These are phyloP conservation scores for Lomentospora prolificans DNA, from an alignment of 2,329 filamentous ascomycete genomes.

Conservation along the genomic window DNA sequence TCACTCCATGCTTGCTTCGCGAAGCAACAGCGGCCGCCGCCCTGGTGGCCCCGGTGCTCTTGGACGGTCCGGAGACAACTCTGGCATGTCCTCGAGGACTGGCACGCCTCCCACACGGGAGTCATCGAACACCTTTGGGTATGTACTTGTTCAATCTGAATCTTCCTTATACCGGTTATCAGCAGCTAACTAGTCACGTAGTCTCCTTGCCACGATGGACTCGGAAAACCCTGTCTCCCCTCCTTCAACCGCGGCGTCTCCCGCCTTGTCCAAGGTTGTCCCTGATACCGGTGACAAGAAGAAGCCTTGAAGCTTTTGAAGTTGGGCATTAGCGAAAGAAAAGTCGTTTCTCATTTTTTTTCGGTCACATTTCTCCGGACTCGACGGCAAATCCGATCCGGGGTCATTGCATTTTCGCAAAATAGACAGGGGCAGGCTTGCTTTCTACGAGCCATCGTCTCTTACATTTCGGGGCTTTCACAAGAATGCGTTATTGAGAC, in stretches of 20 bases:
- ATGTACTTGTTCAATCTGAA: slow-evolving; percentile 27
- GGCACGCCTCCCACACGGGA: slow-evolving; percentile 67
- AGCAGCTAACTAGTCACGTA: slow-evolving; percentile 17
- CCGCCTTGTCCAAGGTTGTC: slow-evolving; percentile 52
- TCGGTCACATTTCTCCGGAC: not conserved
- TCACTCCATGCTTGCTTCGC: slow-evolving; percentile 76
- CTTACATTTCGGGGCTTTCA: slow-evolving; percentile 4
- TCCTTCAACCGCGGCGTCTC: slow-evolving; percentile 58
- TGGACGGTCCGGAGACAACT: slow-evolving; percentile 70
- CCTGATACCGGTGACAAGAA: slow-evolving; percentile 40
- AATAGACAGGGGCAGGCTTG: slow-evolving; percentile 35
- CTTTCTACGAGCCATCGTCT: slow-evolving; percentile 1
- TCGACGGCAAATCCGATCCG: slow-evolving; percentile 2
- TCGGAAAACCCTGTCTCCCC: slow-evolving; percentile 58
- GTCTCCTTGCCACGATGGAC: slow-evolving; percentile 51
- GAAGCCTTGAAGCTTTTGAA: not conserved
- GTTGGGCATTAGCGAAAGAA: not conserved
- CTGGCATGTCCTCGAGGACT: slow-evolving; percentile 77
- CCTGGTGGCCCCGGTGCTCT: slow-evolving; percentile 62
- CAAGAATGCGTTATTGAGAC: not conserved
- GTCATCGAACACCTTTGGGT: slow-evolving; percentile 85
- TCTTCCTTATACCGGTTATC: not conserved
- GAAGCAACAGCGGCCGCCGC: slow-evolving; percentile 81
- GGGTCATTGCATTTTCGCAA: slow-evolving; percentile 37
- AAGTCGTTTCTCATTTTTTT: not conserved